These are phyloP conservation scores for Pestalotiopsis sp. DNA, from an alignment of 2,329 filamentous ascomycete species.

Conservation along the genomic window DNA sequence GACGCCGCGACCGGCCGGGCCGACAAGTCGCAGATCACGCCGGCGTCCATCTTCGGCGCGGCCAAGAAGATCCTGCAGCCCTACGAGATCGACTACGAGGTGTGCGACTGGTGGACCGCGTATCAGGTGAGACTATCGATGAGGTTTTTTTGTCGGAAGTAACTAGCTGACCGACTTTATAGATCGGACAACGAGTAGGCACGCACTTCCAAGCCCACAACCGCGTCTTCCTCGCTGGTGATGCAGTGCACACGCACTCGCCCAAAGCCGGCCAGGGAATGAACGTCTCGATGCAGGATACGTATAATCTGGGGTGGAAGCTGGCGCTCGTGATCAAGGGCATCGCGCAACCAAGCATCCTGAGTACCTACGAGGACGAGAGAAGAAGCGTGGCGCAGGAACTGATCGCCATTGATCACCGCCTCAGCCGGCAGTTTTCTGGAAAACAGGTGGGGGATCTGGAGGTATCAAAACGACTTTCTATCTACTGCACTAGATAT, in stretches of 20 bases:
- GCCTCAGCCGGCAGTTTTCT: constrained; percentile 56
- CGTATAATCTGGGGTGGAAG: constrained; percentile 33
- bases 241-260: constrained; percentile 57
- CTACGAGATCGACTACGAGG: constrained; percentile 61
- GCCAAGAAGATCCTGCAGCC: constrained; percentile 61
- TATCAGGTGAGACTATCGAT: constrained; percentile 66
- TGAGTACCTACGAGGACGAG: constrained; percentile 52
- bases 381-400: constrained; percentile 62
- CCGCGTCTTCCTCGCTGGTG: constrained; percentile 69
- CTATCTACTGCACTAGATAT: not conserved
- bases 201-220: constrained; percentile 53
- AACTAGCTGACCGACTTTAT: constrained; percentile 22
- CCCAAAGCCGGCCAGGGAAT: constrained; percentile 70
- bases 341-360: constrained; percentile 39
- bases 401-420: constrained; percentile 64
- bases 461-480: constrained; percentile 25
- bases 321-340: constrained; percentile 47
- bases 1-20: constrained; percentile 29
- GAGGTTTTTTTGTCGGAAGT: too few species aligned
- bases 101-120: constrained; percentile 67
- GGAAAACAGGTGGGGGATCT: constrained; percentile 58
- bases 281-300: constrained; percentile 49
- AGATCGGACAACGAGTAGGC: constrained; percentile 66
- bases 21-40: constrained; percentile 56
- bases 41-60: constrained; percentile 54